Percentiles rank a stretch among this genome's conserved stretches.
Conservation (phyloP, 2,329 filamentous ascomycete genomes). For the Didymella glomerata region DNA sequence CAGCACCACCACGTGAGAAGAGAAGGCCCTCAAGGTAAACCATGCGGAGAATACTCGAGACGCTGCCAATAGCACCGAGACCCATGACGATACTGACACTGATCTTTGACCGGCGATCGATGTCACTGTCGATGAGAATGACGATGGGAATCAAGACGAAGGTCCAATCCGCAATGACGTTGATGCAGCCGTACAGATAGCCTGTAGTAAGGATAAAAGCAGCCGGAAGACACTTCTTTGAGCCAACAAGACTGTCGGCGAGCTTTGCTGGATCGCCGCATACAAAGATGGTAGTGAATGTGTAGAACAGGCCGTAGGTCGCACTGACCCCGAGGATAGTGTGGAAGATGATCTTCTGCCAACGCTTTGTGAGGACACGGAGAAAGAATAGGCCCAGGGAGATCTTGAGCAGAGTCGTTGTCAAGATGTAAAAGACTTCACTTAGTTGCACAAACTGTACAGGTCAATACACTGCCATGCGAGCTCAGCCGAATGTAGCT, state of each 20-base stretch:
- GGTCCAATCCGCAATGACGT: conserved; percentile 47
- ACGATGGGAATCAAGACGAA: conserved; percentile 47
- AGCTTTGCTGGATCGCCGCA: conserved; percentile 42
- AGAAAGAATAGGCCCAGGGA: conserved; percentile 50
- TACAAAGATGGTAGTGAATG: conserved; percentile 41
- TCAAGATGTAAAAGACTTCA: conserved; percentile 63
- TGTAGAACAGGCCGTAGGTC: conserved; percentile 42
- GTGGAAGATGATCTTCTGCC: conserved; percentile 42
- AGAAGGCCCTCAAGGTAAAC: conserved; percentile 42
- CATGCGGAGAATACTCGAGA: conserved; percentile 45
- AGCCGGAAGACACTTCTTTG: conserved; percentile 35
- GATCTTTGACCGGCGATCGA: conserved; percentile 56
- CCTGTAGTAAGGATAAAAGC: conserved; percentile 36
- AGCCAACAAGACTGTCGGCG: conserved; percentile 30
- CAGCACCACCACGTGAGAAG: conserved; percentile 11
- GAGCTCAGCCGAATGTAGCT: not conserved
- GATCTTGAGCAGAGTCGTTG: conserved; percentile 58
- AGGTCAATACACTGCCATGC: conserved; percentile 10
- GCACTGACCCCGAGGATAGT: conserved; percentile 34
- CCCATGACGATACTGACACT: conserved; percentile 57
- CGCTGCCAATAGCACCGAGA: conserved; percentile 51
- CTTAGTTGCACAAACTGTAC: conserved; percentile 43
- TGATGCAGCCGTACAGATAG: conserved; percentile 45
- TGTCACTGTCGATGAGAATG: conserved; percentile 52
- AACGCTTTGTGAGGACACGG: conserved; percentile 43